Evolutionary conservation across 2,329 filamentous ascomycete species (phyloP).

Genomic region (Talaromyces albobiverticillius): DNA sequence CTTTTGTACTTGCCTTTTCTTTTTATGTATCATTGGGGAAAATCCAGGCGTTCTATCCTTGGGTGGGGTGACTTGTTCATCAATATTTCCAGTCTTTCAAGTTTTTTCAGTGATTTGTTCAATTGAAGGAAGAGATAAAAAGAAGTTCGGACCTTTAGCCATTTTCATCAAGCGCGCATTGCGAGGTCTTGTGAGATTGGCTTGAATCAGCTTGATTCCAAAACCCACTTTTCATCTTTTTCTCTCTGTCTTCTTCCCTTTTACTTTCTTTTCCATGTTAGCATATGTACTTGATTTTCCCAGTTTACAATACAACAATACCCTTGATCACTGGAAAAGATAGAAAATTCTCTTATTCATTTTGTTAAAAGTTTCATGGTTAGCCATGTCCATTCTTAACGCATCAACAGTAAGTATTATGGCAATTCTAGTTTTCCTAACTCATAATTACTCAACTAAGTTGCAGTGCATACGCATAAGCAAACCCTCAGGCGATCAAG

Average conservation of each 20-base stretch:
- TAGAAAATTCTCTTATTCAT: neutral
- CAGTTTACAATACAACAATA: neutral
- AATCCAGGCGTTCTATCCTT: neutral
- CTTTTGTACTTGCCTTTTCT: neutral
- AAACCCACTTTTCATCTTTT: neutral
- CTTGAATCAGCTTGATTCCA: slow-evolving; percentile 2
- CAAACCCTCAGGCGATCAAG: too few relatives aligned
- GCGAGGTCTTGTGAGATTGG: neutral
- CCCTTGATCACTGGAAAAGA: neutral
- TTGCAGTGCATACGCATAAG: too few relatives aligned
- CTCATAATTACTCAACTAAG: too few relatives aligned
- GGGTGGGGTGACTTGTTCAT: neutral
- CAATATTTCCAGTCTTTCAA: slow-evolving; percentile 9
- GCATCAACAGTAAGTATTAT: too few relatives aligned
- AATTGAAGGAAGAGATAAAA: neutral
- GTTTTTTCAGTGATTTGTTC: neutral
- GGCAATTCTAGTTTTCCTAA: too few relatives aligned
- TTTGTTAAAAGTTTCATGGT: too few relatives aligned
- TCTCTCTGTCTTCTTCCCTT: neutral
- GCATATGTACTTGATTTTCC: neutral
- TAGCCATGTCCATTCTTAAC: too few relatives aligned
- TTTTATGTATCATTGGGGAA: neutral
- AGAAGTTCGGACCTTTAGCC: neutral
- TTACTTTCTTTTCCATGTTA: neutral
- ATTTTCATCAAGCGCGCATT: too few relatives aligned